phyloP scores from a whole-genome alignment of 768 basidiomycete genomes.

The Amanita pseudoporphyria region DNA sequence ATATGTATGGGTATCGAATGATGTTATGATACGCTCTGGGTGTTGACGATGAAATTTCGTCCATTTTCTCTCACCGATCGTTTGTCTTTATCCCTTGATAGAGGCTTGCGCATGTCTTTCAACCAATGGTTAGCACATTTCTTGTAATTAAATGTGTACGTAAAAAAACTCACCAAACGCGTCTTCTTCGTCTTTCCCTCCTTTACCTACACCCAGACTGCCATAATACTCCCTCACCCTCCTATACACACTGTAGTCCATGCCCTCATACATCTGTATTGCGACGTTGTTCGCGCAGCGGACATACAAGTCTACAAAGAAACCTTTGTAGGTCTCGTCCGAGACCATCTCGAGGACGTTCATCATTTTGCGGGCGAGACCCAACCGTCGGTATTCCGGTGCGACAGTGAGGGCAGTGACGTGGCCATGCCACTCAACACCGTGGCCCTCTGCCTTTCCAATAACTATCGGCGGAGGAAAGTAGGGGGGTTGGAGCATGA shows the following conservation, averaged over 20 bases:
- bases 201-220: constrained; percentile 62
- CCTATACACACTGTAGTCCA: constrained; percentile 91
- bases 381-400: constrained; percentile 84
- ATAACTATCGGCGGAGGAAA: constrained; percentile 46
- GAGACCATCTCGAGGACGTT: constrained; percentile 77
- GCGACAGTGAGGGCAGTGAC: constrained; percentile 93
- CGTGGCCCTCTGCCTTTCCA: constrained; percentile 82
- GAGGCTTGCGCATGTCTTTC: constrained; percentile 65
- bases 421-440: constrained; percentile 83
- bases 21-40: constrained; percentile 44
- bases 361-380: constrained; percentile 84
- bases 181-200: constrained; percentile 79
- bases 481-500: constrained; percentile 1
- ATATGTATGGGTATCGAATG: background rate
- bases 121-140: background rate
- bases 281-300: constrained; percentile 80
- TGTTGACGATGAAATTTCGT: constrained; percentile 60
- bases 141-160: background rate
- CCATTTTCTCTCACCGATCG: constrained; percentile 66
- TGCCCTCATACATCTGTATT: constrained; percentile 83
- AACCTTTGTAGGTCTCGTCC: constrained; percentile 69
- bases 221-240: constrained; percentile 89
- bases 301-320: constrained; percentile 95
- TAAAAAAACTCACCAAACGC: constrained; percentile 64
- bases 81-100: constrained; percentile 48